A percentile compares a stretch with the other conserved stretches of the same genome.
Conservation (phyloP, 2,329 filamentous ascomycete species). For the Paracorniculantispora psalliotae region DNA sequence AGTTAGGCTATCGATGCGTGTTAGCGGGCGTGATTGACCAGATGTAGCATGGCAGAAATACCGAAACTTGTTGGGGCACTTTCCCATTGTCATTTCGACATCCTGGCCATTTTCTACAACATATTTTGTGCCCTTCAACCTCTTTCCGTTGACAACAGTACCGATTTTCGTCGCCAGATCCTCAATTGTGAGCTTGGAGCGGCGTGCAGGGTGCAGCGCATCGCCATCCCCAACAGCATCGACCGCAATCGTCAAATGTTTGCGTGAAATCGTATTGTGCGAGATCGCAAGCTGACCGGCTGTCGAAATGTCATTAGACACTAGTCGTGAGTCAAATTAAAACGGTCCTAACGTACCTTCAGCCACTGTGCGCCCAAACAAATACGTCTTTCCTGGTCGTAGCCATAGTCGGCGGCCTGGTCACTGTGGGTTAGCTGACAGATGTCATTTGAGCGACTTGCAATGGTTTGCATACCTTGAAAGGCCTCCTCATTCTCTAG, state of each 20-base stretch:
- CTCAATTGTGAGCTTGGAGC: constrained; percentile 67
- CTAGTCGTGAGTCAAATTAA: background rate
- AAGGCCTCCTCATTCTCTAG: constrained; percentile 55
- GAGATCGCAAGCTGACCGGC: constrained; percentile 65
- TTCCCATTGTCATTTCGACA: constrained; percentile 68
- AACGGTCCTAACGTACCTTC: constrained; percentile 48
- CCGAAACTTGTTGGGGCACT: constrained; percentile 59
- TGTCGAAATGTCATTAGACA: constrained; percentile 26
- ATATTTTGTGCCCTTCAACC: constrained; percentile 58
- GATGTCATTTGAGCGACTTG: background rate
- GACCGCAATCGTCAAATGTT: constrained; percentile 77
- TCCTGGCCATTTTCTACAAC: constrained; percentile 47
- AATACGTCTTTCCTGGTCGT: constrained; percentile 75
- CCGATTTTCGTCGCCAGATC: constrained; percentile 83
- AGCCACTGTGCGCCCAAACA: constrained; percentile 74
- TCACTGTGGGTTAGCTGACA: constrained; percentile 13
- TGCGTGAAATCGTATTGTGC: constrained; percentile 79
- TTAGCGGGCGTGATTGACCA: background rate
- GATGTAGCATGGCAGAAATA: constrained; percentile 24
- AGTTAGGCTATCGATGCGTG: constrained; percentile 49
- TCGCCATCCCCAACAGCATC: constrained; percentile 59
- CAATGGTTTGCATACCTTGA: constrained; percentile 29
- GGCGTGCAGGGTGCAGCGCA: constrained; percentile 57
- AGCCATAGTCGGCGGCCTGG: constrained; percentile 65
- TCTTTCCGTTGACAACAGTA: constrained; percentile 69